A percentile compares a stretch with the other conserved stretches of the same genome.
Conservation (phyloP, 768 basidiomycete genomes). For the Ramaria rubella region DNA sequence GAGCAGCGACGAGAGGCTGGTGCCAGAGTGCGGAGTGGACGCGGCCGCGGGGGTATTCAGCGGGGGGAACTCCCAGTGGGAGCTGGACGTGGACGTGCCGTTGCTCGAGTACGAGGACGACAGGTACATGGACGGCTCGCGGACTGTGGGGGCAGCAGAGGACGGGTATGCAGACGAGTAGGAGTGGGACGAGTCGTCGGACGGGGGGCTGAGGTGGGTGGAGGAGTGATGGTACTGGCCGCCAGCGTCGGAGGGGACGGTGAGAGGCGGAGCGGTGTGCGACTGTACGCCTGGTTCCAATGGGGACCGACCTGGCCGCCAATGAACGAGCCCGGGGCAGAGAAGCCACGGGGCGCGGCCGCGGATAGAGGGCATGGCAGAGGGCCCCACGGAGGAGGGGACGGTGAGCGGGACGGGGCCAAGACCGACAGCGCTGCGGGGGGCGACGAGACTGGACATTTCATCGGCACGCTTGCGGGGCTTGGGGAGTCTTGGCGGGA, state of each 20-base stretch:
- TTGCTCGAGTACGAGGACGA: not conserved
- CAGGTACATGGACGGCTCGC: not conserved
- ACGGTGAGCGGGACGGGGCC: constrained; percentile 54
- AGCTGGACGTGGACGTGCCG: not conserved
- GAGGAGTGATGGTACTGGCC: constrained; percentile 41
- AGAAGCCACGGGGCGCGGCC: constrained; percentile 64
- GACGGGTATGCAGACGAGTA: constrained; percentile 31
- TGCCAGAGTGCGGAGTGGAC: constrained; percentile 4
- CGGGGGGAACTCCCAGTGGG: constrained; percentile 9
- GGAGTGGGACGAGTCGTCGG: constrained; percentile 34
- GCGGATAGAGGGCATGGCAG: constrained; percentile 46
- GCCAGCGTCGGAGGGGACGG: constrained; percentile 66
- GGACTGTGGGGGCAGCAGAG: constrained; percentile 6
- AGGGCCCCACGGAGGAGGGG: constrained; percentile 37
- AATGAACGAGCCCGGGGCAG: constrained; percentile 74
- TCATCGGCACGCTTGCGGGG: constrained; percentile 73
- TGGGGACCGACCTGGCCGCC: constrained; percentile 37
- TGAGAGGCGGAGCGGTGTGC: constrained; percentile 73
- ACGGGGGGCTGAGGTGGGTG: constrained; percentile 60
- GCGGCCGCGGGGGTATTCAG: constrained; percentile 1
- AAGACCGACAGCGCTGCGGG: constrained; percentile 64
- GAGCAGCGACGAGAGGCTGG: constrained; percentile 9
- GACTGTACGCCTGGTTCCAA: constrained; percentile 47
- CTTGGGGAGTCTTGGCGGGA: constrained; percentile 87
- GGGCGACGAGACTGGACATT: constrained; percentile 39